Evolutionary conservation across 208 protist genomes (phyloP).

Genomic region (Trypanosoma theileri): DNA sequence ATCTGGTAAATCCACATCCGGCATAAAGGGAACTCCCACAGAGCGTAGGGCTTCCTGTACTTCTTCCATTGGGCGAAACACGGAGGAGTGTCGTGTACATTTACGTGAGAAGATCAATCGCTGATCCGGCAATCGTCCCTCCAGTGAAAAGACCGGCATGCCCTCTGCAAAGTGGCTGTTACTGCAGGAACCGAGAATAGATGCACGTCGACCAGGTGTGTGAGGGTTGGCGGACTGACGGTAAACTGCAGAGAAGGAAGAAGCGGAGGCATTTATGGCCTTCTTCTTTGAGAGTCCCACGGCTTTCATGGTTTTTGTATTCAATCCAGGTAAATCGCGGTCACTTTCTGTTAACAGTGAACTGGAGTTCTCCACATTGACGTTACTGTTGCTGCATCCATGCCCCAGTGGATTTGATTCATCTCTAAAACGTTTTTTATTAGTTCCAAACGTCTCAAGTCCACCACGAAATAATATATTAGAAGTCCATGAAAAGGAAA

Average conservation of each 20-base stretch:
- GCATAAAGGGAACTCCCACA: conserved; percentile 46
- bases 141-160: conserved; percentile 21
- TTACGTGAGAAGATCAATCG: conserved; percentile 38
- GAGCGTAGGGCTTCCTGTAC: conserved; percentile 30
- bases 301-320: too few relatives aligned
- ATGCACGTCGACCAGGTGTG: neutral
- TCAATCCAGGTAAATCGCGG: too few relatives aligned
- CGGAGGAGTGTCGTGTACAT: conserved; percentile 43
- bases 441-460: neutral
- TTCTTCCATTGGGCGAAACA: conserved; percentile 32
- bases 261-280: too few relatives aligned
- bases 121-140: conserved; percentile 28
- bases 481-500: conserved; percentile 14
- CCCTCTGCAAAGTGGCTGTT: conserved; percentile 16
- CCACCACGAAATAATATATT: neutral
- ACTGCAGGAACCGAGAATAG: conserved; percentile 27
- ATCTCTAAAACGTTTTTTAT: neutral
- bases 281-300: too few relatives aligned
- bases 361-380: neutral
- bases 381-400: neutral
- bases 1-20: conserved; percentile 29
- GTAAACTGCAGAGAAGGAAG: neutral
- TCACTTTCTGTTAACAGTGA: too few relatives aligned
- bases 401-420: neutral
- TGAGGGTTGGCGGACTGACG: too few relatives aligned